Evolutionary conservation across 73 alveolate genomes (phyloP).

Genomic region (Paramecium bursaria): DNA sequence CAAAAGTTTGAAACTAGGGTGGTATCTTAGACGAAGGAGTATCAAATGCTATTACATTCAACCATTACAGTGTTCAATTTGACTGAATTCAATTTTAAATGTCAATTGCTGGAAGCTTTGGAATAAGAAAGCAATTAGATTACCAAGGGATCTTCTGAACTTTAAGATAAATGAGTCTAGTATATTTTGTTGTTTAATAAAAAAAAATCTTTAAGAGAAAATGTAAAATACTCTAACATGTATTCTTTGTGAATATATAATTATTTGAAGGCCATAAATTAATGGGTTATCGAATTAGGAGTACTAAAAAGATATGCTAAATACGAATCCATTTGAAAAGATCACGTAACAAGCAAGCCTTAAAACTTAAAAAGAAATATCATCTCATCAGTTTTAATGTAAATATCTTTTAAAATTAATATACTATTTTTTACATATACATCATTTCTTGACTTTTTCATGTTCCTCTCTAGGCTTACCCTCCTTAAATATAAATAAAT

Average conservation of each 20-base stretch:
- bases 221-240: constrained; percentile 1
- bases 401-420: not conserved
- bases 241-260: not conserved
- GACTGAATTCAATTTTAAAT: not conserved
- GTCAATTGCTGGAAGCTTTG: not conserved
- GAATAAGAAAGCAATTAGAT: constrained; percentile 6
- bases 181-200: constrained; percentile 23
- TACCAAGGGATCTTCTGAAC: not conserved
- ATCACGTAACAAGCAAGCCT: constrained; percentile 42
- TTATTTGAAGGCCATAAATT: constrained; percentile 48
- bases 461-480: too few relatives aligned
- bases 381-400: constrained; percentile 50
- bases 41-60: constrained; percentile 14
- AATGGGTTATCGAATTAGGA: constrained; percentile 61
- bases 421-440: too few relatives aligned
- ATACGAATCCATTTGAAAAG: constrained; percentile 66
- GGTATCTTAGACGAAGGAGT: constrained; percentile 49
- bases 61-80: not conserved
- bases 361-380: constrained; percentile 57
- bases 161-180: not conserved
- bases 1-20: too few relatives aligned
- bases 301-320: constrained; percentile 67
- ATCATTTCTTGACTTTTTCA: too few relatives aligned
- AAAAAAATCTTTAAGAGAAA: constrained; percentile 6
- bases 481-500: too few relatives aligned